Percentiles rank a stretch among this genome's conserved stretches.
Evolutionary conservation across 2,329 filamentous ascomycete genomes (phyloP).

Genomic region (Chaetothyriales sp.): DNA sequence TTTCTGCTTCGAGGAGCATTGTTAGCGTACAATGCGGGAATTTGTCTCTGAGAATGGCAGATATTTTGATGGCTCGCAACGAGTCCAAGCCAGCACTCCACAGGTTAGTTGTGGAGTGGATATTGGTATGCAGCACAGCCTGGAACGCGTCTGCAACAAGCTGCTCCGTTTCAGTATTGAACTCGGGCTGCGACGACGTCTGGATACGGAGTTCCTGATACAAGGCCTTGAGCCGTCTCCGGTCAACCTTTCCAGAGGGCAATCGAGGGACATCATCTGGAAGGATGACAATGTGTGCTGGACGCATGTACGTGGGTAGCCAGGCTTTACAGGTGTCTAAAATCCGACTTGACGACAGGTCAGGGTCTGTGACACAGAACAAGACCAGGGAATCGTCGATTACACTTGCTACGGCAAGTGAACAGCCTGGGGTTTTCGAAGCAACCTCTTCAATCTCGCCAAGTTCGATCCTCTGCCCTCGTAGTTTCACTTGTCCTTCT

Average conservation of each 20-base stretch:
- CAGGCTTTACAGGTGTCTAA: slow-evolving; percentile 52
- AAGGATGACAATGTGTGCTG: slow-evolving; percentile 51
- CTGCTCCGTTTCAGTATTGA: slow-evolving; percentile 12
- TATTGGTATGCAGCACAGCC: slow-evolving; percentile 27
- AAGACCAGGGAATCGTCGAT: slow-evolving; percentile 56
- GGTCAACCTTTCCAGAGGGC: slow-evolving; percentile 73
- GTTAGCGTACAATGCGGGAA: slow-evolving; percentile 46
- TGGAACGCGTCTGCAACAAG: slow-evolving; percentile 31
- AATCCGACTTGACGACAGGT: slow-evolving; percentile 33
- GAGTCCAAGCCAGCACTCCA: slow-evolving; percentile 52
- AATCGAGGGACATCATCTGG: slow-evolving; percentile 56
- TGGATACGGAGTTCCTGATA: background rate
- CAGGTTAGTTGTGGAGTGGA: slow-evolving; percentile 33
- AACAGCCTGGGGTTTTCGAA: slow-evolving; percentile 47
- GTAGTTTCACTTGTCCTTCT: slow-evolving; percentile 71
- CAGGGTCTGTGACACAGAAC: slow-evolving; percentile 50
- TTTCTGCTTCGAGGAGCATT: slow-evolving; percentile 47
- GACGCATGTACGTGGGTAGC: slow-evolving; percentile 75
- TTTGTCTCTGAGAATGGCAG: slow-evolving; percentile 46
- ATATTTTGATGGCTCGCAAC: slow-evolving; percentile 47
- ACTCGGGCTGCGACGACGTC: background rate
- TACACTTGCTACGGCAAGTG: slow-evolving; percentile 53
- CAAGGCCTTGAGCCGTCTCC: slow-evolving; percentile 41
- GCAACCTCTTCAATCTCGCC: slow-evolving; percentile 64
- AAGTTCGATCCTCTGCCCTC: slow-evolving; percentile 70